Evolutionary conservation across 306 rosid genomes (phyloP), one percentile per base, ranked within the genome.

Genomic region (Cucurbita maxima): DNA sequence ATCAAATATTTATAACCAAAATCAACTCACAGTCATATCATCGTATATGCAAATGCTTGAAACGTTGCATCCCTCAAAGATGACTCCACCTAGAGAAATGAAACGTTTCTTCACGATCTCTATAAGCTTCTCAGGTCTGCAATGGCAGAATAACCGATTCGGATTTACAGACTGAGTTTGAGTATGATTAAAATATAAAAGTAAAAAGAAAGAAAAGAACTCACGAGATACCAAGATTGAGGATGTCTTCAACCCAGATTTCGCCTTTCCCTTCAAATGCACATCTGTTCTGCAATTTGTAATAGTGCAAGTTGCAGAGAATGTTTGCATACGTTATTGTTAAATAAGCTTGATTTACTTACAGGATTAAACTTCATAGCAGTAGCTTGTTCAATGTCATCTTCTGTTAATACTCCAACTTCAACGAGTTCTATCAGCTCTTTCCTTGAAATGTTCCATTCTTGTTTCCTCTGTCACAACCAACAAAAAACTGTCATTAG

Each of bases 181-280:
- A 52, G 44, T 19, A 19, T 2, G 34, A 30, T 30, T 1, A 25
- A 25, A 25, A 30, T 69, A 59, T 59, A 34, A 3, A 59, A 34
- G 38, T n/a, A 53, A 25, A 18, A 45, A 67, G 62, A 45, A 58
- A 56, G 6, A 75, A 79, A 74, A 68, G 51, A 63, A 81, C 98
- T 94, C 68, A 94, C 97, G 96, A 94, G 81, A 94, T 82, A 74
- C 98, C 98, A 6, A 94, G 97, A 83, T 90, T 86, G 72, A 90
- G 98, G 80, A 94, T 94, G 84, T 94, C 82, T 76, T 85, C 85
- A 75, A 94, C 96, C 97, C 97, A 94, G 52, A 94, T 87, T 51
- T 94, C 98, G 5, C 98, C 96, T 83, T 89, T 90, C 73, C 80
- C 92, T 75, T 88, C 88, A 81, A 94, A 94, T 81, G 91, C 98